Base-by-base conservation (phyloP, 306 rosid species). In the Phaseolus lunatus region DNA sequence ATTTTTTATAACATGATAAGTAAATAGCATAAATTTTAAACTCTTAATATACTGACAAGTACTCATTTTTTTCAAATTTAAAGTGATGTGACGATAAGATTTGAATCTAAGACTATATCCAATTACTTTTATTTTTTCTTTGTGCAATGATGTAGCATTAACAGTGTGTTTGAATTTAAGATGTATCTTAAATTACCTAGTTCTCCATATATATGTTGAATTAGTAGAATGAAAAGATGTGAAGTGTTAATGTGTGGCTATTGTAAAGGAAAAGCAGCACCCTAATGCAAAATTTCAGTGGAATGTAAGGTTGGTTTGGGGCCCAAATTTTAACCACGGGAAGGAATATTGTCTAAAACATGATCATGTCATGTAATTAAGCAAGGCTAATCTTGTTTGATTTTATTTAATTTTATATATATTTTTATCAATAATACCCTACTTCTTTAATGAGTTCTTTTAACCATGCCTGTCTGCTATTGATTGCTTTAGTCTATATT, bases 401-500 rank as follows among this genome's bases (percentile, higher is more conserved):
- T 54, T 6, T 61, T 47, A 48, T 57, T 11, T 8, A 31, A 3
- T 62, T 22, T 33, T 12, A 74, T 43, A 24, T 43, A 24, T 24
- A 12, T 16, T 13, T 26, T 27, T 6, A 61, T 29, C 0, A 41
- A 53, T 58, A 81, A 58, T 49, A 37, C 68, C 67, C 20, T 35
- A 29, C 65, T 29, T 67, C 54, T 47, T 78, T 78, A 72, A 79
- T 65, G 84, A 74, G 67, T 78, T 59, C 80, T 81, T 77, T 64
- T 74, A 78, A 81, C 84, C 84, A 72, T 61, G 80, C 72, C 84
- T 81, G 87, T 80, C 84, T 76, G 73, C 82, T 85, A 75, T 84
- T 84, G 82, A 85, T 81, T 81, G 84, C 87, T 79, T 83, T 73
- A 77, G 80, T 76, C 88, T 84, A 64, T 73, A 80, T 85, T 79